Evolutionary conservation across 179 eudicot genomes (phyloP).

Genomic region (Silene coronaria): DNA sequence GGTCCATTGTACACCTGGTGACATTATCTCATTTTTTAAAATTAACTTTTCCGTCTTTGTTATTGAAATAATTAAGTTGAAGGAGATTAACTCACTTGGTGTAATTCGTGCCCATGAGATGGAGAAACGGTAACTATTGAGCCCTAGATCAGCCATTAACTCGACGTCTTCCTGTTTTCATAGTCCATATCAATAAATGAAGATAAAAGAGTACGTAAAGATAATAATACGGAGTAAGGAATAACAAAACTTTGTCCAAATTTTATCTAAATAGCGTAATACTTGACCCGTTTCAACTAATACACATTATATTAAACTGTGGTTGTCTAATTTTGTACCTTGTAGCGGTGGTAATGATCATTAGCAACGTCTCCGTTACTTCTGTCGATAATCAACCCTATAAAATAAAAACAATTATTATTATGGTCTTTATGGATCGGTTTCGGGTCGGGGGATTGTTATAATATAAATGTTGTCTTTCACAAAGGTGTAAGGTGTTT

Average conservation of each 20-base stretch:
- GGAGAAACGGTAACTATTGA: slow-evolving; percentile 66
- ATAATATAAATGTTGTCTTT: too few relatives aligned
- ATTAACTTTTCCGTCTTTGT: background rate
- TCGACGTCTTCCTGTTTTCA: slow-evolving; percentile 56
- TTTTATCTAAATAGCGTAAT: too few relatives aligned
- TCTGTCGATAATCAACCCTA: slow-evolving; percentile 55
- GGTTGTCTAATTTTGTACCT: slow-evolving; percentile 27
- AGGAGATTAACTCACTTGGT: slow-evolving; percentile 44
- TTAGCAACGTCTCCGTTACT: slow-evolving; percentile 70
- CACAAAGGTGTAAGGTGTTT: too few relatives aligned
- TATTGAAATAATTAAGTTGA: background rate
- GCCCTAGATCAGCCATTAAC: slow-evolving; percentile 55
- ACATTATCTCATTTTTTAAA: background rate
- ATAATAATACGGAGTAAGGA: too few relatives aligned
- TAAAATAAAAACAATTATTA: background rate
- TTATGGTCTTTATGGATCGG: too few relatives aligned
- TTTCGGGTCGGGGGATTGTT: too few relatives aligned
- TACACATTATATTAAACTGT: too few relatives aligned
- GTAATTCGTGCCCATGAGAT: slow-evolving; percentile 73
- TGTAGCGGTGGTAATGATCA: slow-evolving; percentile 65
- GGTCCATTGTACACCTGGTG: too few relatives aligned
- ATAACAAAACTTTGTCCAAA: too few relatives aligned
- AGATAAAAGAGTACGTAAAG: too few relatives aligned
- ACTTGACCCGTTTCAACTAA: too few relatives aligned
- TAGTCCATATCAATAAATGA: background rate